Evolutionary conservation across 371 early-diverging fungal species (phyloP), one percentile per base, ranked within the genome.

Genomic region (Mucor piriformis): DNA sequence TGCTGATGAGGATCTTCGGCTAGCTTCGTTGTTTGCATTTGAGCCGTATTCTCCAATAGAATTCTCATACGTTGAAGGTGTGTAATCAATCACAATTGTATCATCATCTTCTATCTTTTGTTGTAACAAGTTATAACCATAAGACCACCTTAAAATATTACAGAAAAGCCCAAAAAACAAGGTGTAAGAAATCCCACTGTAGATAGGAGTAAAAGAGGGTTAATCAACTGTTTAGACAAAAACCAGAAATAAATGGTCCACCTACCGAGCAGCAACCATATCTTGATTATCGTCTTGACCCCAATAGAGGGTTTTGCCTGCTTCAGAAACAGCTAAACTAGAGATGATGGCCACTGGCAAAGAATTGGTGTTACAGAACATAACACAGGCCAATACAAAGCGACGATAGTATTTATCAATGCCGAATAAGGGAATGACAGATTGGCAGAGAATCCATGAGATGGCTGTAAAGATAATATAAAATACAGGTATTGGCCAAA

Each of bases 111-210:
- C 63, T 23, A 59, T 63, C 15, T 57, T 48, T 20, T 66, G 64
- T 13, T 59, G 74, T 55, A 92, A 64, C 5, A 92, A 66, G 4
- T 74, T 74, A 43, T 87, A 85, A 44, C 92, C 92, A 67, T 88
- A 89, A 18, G 88, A 88, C 90, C 90, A 92, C 27, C 90, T 79
- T 40, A 90, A 51, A 5, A 92, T 69, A 56, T 92, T 92, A 53
- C 87, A 83, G 64, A 90, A 83, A 57, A 90, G 80, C 24, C 87
- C 89, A 66, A 84, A 90, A 27, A 92, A 86, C 33, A 92, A 72
- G 10, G 85, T 85, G 58, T 92, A 92, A 0, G 90, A 85, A 18
- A 92, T 84, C 6, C 90, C 90, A 54, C 92, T 84, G 38, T 46
- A 29, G 37, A 58, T 23, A 52, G 25, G 37, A 13, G 57, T 42